phyloP scores from a whole-genome alignment of 129 eudicot genomes.

The Tanacetum coccineum region DNA sequence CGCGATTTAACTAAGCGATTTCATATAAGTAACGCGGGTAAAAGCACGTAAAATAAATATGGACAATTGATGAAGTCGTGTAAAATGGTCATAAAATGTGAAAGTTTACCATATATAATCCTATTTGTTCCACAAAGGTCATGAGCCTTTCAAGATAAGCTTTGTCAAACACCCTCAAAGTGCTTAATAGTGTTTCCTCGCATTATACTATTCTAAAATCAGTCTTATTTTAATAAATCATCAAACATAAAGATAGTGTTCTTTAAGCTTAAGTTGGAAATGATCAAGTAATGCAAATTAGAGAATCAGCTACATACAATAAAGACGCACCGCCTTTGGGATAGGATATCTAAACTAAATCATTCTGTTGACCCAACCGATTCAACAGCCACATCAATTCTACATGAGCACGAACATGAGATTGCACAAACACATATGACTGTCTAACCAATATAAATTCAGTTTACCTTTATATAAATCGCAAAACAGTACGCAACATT shows the following conservation, averaged over 20 bases:
- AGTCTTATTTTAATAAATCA: neutral
- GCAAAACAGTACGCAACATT: neutral
- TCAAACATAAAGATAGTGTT: neutral
- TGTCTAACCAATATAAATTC: conserved; percentile 24
- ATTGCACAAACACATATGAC: conserved; percentile 94
- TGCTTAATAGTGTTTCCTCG: too few relatives aligned
- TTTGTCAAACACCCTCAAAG: too few relatives aligned
- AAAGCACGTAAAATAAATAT: too few relatives aligned
- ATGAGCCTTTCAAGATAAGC: too few relatives aligned
- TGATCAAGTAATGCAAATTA: conserved; percentile 2
- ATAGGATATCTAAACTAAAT: conserved; percentile 97
- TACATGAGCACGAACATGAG: conserved; percentile 95
- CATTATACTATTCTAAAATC: too few relatives aligned
- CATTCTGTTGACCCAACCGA: conserved; percentile 98
- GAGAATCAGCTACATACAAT: conserved; percentile 47
- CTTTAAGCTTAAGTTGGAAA: conserved; percentile 4
- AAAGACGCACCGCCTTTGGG: conserved; percentile 83
- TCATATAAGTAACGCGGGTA: too few relatives aligned
- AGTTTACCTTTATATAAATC: neutral
- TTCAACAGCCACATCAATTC: conserved; percentile 91
- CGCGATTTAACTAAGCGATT: too few relatives aligned
- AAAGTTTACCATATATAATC: too few relatives aligned
- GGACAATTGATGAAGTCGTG: too few relatives aligned
- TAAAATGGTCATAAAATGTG: too few relatives aligned
- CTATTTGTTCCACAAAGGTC: too few relatives aligned